Conservation (phyloP, 176 grass and related monocot species). For the Carex cristatella region DNA sequence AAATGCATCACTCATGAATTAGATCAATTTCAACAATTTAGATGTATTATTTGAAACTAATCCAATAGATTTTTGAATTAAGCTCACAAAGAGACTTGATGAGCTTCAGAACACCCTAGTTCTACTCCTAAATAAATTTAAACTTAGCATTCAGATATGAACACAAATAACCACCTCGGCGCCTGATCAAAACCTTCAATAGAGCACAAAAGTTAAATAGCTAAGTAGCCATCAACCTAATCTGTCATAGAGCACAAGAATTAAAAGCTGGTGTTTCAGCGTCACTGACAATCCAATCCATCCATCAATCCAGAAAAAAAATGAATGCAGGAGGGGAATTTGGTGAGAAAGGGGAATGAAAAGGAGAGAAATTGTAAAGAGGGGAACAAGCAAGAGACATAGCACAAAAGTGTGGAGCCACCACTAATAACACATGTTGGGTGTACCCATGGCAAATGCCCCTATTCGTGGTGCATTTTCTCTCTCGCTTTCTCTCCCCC, state of each 20-base stretch:
- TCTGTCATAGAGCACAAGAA: background rate
- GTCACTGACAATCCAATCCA: background rate
- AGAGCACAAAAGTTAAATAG: background rate
- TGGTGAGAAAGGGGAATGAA: constrained; percentile 5
- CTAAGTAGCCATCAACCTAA: constrained; percentile 7
- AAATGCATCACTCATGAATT: too few relatives aligned
- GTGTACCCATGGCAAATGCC: constrained; percentile 4
- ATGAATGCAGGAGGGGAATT: background rate
- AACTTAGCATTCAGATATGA: too few relatives aligned
- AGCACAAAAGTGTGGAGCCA: constrained; percentile 3
- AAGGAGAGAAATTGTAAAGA: background rate
- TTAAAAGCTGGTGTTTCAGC: background rate
- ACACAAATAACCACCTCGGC: too few relatives aligned
- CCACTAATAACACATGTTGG: constrained; percentile 10
- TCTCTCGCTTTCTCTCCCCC: background rate
- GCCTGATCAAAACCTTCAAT: too few relatives aligned
- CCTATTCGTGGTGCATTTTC: background rate
- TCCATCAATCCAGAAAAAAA: background rate
- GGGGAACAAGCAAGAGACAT: constrained; percentile 28
- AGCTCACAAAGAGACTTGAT: too few relatives aligned
- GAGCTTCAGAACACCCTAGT: too few relatives aligned
- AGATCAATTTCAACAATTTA: too few relatives aligned
- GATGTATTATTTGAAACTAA: too few relatives aligned
- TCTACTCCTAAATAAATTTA: too few relatives aligned
- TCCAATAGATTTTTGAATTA: too few relatives aligned